Evolutionary conservation across 1,139 yeast genomes (phyloP), one percentile per base, ranked within the genome.

Genomic region (Candida neerlandica): DNA sequence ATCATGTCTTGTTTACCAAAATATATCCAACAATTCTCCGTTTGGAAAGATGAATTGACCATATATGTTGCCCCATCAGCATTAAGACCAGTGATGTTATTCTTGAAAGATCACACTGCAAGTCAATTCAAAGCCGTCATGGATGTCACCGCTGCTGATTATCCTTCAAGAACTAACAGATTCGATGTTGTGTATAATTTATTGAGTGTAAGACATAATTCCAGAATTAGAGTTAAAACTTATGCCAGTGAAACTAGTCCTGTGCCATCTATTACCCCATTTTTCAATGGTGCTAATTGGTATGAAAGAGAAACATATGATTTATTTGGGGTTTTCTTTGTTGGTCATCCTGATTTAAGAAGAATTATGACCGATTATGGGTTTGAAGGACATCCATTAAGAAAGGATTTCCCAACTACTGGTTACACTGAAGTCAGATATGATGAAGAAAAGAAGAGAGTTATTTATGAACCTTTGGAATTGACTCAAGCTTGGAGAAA

Each of bases 301-400:
- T 86, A 82, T 65, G 96, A 89, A 73, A 82, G 96, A 69, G 96
- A 89, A 69, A 84, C 95, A 12, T 89, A 87, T 67, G 96, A 89
- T 66, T 78, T 89, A 80, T 89, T 81, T 65, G 96, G 96, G 44
- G 81, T 89, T 55, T 89, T 89, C 71, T 89, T 89, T 63, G 94
- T 86, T 67, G 89, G 86, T 54, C 96, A 89, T 68, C 96, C 96
- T 10, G 96, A 89, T 70, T 77, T 89, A 65, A 85, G 96, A 74
- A 81, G 96, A 73, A 88, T 89, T 66, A 80, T 89, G 84, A 89
- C 96, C 47, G 96, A 89, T 71, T 89, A 89, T 69, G 96, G 96
- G 33, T 89, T 89, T 62, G 96, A 88, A 69, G 96, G 96, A 49
- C 95, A 89, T 66, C 96, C 96, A 14, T 79, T 89, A 66, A 83